Evolutionary conservation across 768 basidiomycete genomes (phyloP).

Genomic region (Mycena metata): DNA sequence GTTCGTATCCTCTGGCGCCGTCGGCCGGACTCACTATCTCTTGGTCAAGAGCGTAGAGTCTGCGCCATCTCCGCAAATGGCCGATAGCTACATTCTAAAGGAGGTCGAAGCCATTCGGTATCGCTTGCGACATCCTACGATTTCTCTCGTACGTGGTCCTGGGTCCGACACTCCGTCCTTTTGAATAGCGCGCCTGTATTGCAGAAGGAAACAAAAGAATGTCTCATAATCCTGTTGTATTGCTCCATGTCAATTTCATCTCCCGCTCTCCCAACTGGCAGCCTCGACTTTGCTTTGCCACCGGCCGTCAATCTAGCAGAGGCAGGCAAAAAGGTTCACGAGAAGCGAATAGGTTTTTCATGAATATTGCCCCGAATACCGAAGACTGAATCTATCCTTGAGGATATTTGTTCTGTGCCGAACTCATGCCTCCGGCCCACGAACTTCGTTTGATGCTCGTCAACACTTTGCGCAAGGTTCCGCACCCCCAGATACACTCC

Average conservation of each 20-base stretch:
- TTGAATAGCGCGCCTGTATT: conserved; percentile 31
- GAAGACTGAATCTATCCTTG: conserved; percentile 18
- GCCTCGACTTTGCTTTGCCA: conserved; percentile 78
- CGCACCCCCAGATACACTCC: not conserved
- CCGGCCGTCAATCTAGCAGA: conserved; percentile 86
- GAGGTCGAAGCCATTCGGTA: conserved; percentile 72
- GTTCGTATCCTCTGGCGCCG: conserved; percentile 83
- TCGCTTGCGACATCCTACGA: conserved; percentile 62
- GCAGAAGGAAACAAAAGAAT: conserved; percentile 77
- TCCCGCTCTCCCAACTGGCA: conserved; percentile 55
- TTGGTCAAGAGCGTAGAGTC: conserved; percentile 82
- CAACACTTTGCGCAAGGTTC: conserved; percentile 87
- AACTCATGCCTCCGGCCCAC: conserved; percentile 76
- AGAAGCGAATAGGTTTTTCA: conserved; percentile 74
- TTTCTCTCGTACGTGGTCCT: conserved; percentile 66
- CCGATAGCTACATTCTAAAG: conserved; percentile 69
- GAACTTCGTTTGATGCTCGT: conserved; percentile 87
- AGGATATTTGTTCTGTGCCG: conserved; percentile 87
- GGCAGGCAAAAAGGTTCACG: conserved; percentile 68
- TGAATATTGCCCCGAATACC: no score
- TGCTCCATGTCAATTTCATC: conserved; percentile 68
- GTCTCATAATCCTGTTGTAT: conserved; percentile 77
- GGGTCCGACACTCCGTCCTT: conserved; percentile 25
- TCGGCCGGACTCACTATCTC: conserved; percentile 80
- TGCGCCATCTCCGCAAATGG: conserved; percentile 66